Evolutionary conservation across 2,329 filamentous ascomycete species (phyloP), one percentile per base, ranked within the genome.

Genomic region (Myotisia sp.): DNA sequence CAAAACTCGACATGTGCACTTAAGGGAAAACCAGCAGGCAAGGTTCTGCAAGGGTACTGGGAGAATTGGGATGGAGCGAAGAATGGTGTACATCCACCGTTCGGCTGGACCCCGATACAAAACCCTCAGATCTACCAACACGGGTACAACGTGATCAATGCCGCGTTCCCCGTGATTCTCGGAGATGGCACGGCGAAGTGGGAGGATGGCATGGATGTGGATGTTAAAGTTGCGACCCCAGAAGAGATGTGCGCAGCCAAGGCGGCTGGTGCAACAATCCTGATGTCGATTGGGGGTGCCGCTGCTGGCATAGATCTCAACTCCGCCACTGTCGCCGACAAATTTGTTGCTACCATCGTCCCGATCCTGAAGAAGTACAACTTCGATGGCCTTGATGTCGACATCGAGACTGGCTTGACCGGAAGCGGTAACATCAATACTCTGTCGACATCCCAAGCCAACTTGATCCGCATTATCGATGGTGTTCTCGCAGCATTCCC

Each of bases 41-140:
- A 29, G 13, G 26, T 29, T 29, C 26, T 29, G 8, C 26, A 29
- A 13, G 26, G 26, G 8, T 29, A 29, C 26, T 29, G 26, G 26
- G 26, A 29, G 26, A 29, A 29, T 16, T 29, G 26, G 26, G 26
- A 29, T 13, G 26, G 26, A 29, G 8, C 26, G 8, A 29, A 29
- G 26, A 29, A 29, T 14, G 26, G 26, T 29, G 26, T 29, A 8
- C 26, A 29, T 16, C 26, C 26, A 8, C 26, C 26, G 10, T 29
- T 29, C 13, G 26, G 26, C 26, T 29, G 26, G 26, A 29, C 26
- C 13, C 26, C 26, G 8, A 29, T 29, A 9, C 10, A 29, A 8
- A 29, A 29, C 14, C 26, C 26, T 3, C 9, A 29, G 26, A 29
- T 29, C 3, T 29, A 29, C 14, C 10, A 29, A 13, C 26, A 29